These are phyloP conservation scores for Triticum timopheevii DNA, from an alignment of 176 grass and related monocot species.

Conservation along the genomic window DNA sequence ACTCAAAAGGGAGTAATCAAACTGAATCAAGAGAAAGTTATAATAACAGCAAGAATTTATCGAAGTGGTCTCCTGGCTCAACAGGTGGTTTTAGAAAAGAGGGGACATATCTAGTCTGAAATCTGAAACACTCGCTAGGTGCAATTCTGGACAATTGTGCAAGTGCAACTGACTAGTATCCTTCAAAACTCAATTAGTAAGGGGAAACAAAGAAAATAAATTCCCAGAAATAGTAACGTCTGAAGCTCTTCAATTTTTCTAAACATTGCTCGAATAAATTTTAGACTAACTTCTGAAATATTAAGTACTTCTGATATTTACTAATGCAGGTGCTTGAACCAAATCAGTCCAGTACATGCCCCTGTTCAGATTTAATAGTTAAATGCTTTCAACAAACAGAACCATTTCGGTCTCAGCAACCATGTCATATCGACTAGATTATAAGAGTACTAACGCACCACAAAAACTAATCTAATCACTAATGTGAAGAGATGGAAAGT, in stretches of 20 bases:
- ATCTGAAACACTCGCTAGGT: not conserved
- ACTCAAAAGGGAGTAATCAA: not conserved
- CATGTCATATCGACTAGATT: slow-evolving; percentile 13
- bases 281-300: not conserved
- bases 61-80: not conserved
- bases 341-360: not conserved
- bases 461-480: not conserved
- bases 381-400: not conserved
- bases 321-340: not conserved
- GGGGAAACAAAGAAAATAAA: not conserved
- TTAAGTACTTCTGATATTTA: not conserved
- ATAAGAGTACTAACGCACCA: not conserved
- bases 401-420: not conserved
- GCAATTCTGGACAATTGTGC: not conserved
- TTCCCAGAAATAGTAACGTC: not conserved
- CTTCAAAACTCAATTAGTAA: not conserved
- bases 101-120: not conserved
- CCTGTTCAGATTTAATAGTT: not conserved
- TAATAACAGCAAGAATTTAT: too few species aligned
- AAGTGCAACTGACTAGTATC: not conserved
- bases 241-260: not conserved
- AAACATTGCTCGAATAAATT: not conserved
- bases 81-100: not conserved
- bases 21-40: not conserved
- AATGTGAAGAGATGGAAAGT: not conserved